Conservation (phyloP, 106 monocot species). For the Platanthera guangdongensis region DNA sequence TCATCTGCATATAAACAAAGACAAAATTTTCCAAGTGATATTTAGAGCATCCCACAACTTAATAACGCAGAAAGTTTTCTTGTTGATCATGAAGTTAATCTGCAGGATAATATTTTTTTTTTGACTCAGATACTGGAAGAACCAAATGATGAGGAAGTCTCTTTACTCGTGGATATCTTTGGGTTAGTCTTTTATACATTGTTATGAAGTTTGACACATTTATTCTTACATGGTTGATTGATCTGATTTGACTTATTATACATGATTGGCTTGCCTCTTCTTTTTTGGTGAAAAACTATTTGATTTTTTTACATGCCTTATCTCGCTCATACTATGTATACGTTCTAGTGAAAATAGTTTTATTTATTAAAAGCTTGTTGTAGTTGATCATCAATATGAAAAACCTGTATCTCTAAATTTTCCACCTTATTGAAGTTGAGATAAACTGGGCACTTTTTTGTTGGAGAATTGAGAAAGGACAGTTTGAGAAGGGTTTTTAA, state of each 20-base stretch:
- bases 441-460: background rate
- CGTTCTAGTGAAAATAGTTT: background rate
- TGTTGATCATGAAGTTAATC: conserved; percentile 41
- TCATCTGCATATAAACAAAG: no score
- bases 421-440: background rate
- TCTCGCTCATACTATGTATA: background rate
- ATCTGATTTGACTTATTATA: background rate
- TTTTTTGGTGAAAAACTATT: background rate
- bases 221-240: background rate
- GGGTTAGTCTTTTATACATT: conserved; percentile 29
- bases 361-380: background rate
- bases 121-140: conserved; percentile 51
- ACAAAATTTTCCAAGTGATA: background rate
- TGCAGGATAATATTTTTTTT: conserved; percentile 48
- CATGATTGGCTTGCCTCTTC: conserved; percentile 1
- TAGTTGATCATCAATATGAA: background rate
- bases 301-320: background rate
- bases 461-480: background rate
- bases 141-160: conserved; percentile 51
- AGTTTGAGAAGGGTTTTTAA: background rate
- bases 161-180: conserved; percentile 50
- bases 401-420: background rate
- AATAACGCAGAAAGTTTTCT: conserved; percentile 16
- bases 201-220: background rate
- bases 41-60: background rate